phyloP scores from a whole-genome alignment of 306 rosid species.

The Phaseolus lunatus region DNA sequence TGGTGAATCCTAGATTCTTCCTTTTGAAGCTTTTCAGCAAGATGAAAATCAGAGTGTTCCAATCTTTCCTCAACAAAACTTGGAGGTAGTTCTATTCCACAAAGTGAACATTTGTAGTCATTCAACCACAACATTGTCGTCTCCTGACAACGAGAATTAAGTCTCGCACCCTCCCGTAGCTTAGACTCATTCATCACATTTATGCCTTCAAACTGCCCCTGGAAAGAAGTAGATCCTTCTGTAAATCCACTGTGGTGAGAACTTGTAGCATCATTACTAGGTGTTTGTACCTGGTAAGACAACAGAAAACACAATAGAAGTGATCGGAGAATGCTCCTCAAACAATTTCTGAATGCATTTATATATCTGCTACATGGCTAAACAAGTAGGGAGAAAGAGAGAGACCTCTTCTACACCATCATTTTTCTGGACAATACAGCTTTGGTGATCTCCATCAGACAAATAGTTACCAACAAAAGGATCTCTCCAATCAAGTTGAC shows the following conservation, averaged over 20 bases:
- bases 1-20: conserved; percentile 69
- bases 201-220: conserved; percentile 44
- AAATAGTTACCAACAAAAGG: conserved; percentile 48
- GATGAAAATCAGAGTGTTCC: conserved; percentile 93
- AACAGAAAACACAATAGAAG: conserved; percentile 38
- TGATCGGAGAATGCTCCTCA: background rate
- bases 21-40: conserved; percentile 87
- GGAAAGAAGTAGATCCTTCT: conserved; percentile 49
- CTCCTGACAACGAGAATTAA: conserved; percentile 49
- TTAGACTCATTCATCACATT: conserved; percentile 42
- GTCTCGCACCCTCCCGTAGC: conserved; percentile 40
- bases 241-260: conserved; percentile 32
- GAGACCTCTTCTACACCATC: conserved; percentile 49
- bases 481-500: conserved; percentile 45
- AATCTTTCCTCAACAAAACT: conserved; percentile 80
- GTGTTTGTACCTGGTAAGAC: conserved; percentile 45
- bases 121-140: conserved; percentile 66
- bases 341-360: conserved; percentile 17
- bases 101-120: conserved; percentile 83
- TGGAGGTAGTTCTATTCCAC: conserved; percentile 84
- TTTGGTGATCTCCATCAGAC: conserved; percentile 44
- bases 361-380: conserved; percentile 39
- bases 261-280: conserved; percentile 44
- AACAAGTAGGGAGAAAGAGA: background rate
- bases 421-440: conserved; percentile 43